phyloP scores from a whole-genome alignment of 2,329 filamentous ascomycete genomes.

The Claviceps digitariae region DNA sequence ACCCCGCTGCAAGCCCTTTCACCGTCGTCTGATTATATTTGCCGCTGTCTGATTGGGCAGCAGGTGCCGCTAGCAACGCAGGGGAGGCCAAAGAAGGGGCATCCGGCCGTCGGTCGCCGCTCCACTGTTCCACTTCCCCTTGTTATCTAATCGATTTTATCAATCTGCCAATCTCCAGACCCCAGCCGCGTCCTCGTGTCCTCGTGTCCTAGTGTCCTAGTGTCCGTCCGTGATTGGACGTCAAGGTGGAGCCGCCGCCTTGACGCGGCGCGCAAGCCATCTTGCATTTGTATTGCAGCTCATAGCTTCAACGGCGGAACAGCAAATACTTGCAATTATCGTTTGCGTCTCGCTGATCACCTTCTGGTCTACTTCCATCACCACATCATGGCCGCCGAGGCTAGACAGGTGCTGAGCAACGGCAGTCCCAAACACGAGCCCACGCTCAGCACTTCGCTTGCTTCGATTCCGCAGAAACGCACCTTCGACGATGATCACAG shows the following conservation, averaged over 20 bases:
- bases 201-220: too few relatives aligned
- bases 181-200: too few relatives aligned
- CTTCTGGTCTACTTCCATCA: too few relatives aligned
- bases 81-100: conserved; percentile 3
- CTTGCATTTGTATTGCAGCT: background rate
- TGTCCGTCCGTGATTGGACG: too few relatives aligned
- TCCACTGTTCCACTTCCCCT: background rate
- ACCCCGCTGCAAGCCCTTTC: conserved; percentile 2
- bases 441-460: conserved; percentile 25
- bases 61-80: background rate
- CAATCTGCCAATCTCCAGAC: conserved; percentile 1
- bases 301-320: background rate
- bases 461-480: conserved; percentile 50
- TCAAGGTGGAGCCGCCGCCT: background rate
- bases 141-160: conserved; percentile 8
- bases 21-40: conserved; percentile 7
- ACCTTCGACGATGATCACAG: conserved; percentile 55
- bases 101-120: conserved; percentile 9
- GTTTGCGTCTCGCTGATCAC: too few relatives aligned
- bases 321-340: too few relatives aligned
- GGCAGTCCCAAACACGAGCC: conserved; percentile 27
- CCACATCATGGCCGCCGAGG: background rate
- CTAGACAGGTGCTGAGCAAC: conserved; percentile 22
- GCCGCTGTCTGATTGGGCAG: conserved; percentile 8
- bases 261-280: background rate